Evolutionary conservation across 1,284 basidiomycete genomes (phyloP), one percentile per base, ranked within the genome.

Genomic region (Fomitiporia mediterranea): DNA sequence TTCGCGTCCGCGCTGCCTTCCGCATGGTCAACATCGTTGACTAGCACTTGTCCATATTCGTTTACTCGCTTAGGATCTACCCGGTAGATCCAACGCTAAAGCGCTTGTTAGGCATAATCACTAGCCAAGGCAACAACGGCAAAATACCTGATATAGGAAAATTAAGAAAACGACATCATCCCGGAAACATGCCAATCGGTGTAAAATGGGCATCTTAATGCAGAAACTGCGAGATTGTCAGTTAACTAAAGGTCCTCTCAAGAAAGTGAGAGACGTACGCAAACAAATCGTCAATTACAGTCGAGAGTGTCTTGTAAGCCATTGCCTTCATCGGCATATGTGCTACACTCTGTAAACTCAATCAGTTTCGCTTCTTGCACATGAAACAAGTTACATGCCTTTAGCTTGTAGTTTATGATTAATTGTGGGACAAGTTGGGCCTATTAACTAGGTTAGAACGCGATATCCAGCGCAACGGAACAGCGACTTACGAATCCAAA

Each of bases 271-370:
- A 13, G 44, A 67, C 82, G 62, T 76, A 91, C 84, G 89, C 91
- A 72, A 94, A 95, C 63, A 96, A 81, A 72, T 97, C 94, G 71
- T 98, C 94, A 30, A 97, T 90, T 53, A 92, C 89, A 1, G 91
- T 93, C 28, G 86, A 88, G 50, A 94, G 74, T 2, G 91, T 88
- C 75, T 97, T 97, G 79, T 92, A 98, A 61, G 95, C 85, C 89
- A 98, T 94, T 2, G 95, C 91, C 72, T 95, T 97, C 85, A 95
- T 92, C 8, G 91, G 91, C 86, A 95, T 92, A 67, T 95, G 93
- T 37, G 92, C 86, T 37, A 94, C 91, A 67, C 84, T 89, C 84
- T 89, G 71, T 32, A 52, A n/a, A 9, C 61, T 23, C 55, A 40
- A 55, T 47, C 59, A 57, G 55, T 61, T 69, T 48, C 57, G 62